phyloP scores from a whole-genome alignment of 371 early-diverging fungal genomes.

The Mortierella sp. region DNA sequence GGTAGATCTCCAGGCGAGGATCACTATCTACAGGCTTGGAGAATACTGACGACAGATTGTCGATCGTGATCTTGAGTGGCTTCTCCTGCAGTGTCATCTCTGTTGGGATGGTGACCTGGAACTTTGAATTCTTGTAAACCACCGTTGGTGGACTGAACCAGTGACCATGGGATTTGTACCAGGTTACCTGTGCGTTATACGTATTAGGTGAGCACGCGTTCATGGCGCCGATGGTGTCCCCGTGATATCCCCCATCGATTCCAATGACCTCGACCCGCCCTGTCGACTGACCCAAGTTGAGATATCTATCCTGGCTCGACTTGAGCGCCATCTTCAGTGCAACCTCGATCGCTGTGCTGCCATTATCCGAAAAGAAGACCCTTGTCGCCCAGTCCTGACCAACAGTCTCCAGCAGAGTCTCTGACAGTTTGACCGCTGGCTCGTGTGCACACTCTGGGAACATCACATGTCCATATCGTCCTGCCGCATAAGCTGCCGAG shows the following conservation, averaged over 20 bases:
- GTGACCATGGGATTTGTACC: conserved; percentile 81
- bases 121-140: conserved; percentile 66
- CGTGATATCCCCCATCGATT: conserved; percentile 84
- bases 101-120: conserved; percentile 61
- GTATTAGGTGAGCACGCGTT: conserved; percentile 81
- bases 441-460: conserved; percentile 84
- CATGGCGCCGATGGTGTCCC: conserved; percentile 90
- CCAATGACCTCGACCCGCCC: conserved; percentile 72
- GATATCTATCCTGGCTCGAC: conserved; percentile 57
- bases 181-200: conserved; percentile 80
- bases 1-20: conserved; percentile 61
- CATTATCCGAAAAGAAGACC: conserved; percentile 88
- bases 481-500: conserved; percentile 77
- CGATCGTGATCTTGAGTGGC: conserved; percentile 30
- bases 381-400: conserved; percentile 77
- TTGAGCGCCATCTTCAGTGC: conserved; percentile 86
- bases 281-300: conserved; percentile 54
- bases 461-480: conserved; percentile 88
- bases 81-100: conserved; percentile 27
- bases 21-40: conserved; percentile 20
- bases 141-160: conserved; percentile 84
- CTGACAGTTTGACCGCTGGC: conserved; percentile 74
- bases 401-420: conserved; percentile 66
- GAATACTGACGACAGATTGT: conserved; percentile 39
- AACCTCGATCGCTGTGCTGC: conserved; percentile 85